Conservation (phyloP, 805 yeast species). For the Candida hispaniensis region DNA sequence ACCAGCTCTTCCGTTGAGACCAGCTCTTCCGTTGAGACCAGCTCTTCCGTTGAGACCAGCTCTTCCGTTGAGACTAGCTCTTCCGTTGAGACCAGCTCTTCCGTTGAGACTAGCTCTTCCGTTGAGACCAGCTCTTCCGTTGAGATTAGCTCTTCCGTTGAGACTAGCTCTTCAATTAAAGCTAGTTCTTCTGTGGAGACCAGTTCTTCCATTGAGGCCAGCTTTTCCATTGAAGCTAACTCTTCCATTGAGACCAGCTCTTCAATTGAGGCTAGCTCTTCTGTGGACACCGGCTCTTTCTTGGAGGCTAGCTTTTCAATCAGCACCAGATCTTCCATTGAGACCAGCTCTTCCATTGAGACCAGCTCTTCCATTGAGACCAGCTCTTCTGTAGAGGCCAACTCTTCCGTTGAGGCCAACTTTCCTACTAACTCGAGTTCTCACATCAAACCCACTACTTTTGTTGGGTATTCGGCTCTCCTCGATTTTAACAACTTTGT, state of each 20-base stretch:
- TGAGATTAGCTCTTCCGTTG: too few species aligned
- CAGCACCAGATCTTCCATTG: background rate
- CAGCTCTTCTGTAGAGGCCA: background rate
- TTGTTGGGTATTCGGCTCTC: too few species aligned
- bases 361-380: background rate
- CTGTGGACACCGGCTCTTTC: background rate
- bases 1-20: background rate
- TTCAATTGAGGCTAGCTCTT: background rate
- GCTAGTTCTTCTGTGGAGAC: too few species aligned
- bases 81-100: background rate
- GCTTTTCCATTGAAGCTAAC: too few species aligned
- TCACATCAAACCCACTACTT: background rate
- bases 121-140: constrained; percentile 1
- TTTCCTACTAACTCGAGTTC: background rate
- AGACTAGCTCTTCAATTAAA: too few species aligned
- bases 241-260: constrained; percentile 3
- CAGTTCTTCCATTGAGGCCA: too few species aligned
- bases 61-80: background rate
- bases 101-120: background rate
- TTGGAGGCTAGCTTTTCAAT: background rate
- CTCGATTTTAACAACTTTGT: too few species aligned
- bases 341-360: background rate
- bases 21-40: background rate
- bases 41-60: background rate
- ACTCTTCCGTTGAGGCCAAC: background rate